Percentiles rank a stretch among this genome's conserved stretches.
phyloP scores from a whole-genome alignment of 148 eudicot genomes.

The Persicaria maculosa region DNA sequence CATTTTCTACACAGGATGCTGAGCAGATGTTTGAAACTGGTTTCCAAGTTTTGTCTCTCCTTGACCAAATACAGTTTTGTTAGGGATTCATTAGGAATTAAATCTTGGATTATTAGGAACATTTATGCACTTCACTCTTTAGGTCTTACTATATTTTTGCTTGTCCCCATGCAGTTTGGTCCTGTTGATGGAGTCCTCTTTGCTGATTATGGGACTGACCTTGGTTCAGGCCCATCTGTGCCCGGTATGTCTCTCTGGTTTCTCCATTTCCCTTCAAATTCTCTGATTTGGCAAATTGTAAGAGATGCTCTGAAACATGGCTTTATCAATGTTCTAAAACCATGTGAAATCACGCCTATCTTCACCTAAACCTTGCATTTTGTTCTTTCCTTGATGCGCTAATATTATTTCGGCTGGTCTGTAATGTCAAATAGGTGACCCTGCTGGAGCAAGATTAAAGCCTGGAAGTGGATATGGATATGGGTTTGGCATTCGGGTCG shows the following conservation, averaged over 20 bases:
- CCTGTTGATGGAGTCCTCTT: conserved; percentile 89
- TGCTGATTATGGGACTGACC: conserved; percentile 95
- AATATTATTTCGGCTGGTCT: neutral
- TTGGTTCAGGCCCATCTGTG: conserved; percentile 80
- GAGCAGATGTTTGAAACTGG: neutral
- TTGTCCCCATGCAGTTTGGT: conserved; percentile 52
- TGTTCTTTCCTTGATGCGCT: neutral
- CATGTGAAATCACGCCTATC: neutral
- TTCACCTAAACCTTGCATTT: neutral
- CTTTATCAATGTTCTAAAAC: neutral
- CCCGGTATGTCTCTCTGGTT: conserved; percentile 47
- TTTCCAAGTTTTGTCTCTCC: too few relatives aligned
- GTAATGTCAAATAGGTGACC: conserved; percentile 52
- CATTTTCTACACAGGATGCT: neutral
- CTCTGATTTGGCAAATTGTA: neutral
- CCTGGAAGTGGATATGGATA: conserved; percentile 97
- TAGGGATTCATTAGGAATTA: neutral
- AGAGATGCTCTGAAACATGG: neutral
- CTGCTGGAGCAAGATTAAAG: conserved; percentile 89
- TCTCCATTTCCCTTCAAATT: neutral
- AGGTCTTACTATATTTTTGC: neutral
- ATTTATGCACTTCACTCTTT: neutral
- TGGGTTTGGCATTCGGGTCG: conserved; percentile 83
- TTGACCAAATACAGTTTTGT: too few relatives aligned
- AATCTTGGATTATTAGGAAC: neutral